Conservation (phyloP, 257 asterid species). For the Euphrasia confusa region DNA sequence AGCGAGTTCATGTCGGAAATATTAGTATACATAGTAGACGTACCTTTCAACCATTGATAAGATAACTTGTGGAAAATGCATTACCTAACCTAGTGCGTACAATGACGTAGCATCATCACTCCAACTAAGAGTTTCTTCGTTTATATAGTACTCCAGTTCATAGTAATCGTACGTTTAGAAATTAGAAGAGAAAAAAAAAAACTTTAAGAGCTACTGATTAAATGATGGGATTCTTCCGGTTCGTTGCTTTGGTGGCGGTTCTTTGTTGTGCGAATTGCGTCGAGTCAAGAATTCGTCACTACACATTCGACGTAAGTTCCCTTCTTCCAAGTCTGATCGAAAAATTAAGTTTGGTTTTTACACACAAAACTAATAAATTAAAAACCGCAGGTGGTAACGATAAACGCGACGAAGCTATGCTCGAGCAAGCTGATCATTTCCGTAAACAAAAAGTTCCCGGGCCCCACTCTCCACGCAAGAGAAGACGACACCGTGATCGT, state of each 20-base stretch:
- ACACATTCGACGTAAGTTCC: conserved; percentile 51
- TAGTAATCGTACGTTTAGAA: too few relatives aligned
- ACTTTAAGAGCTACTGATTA: not conserved
- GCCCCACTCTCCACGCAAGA: conserved; percentile 66
- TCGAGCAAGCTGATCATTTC: conserved; percentile 48
- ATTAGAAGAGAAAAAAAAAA: too few relatives aligned
- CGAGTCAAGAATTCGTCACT: conserved; percentile 48
- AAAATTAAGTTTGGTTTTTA: too few relatives aligned
- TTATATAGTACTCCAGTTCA: conserved; percentile 22
- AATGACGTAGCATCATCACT: conserved; percentile 42
- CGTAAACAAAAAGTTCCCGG: conserved; percentile 71
- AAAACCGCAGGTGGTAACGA: conserved; percentile 43
- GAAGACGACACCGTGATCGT: conserved; percentile 65
- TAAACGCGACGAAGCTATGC: conserved; percentile 46
- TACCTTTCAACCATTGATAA: conserved; percentile 37
- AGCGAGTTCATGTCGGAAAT: not conserved
- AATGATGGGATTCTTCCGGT: conserved; percentile 23
- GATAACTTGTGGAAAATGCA: conserved; percentile 34
- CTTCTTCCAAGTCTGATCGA: not conserved
- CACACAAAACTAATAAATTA: too few relatives aligned
- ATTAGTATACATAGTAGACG: conserved; percentile 28
- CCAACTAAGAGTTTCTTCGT: conserved; percentile 4
- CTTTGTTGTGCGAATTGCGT: conserved; percentile 22
- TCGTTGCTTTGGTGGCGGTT: conserved; percentile 26
- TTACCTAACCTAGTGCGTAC: conserved; percentile 59